phyloP scores from a whole-genome alignment of 129 eudicot species.

The Mikania micrantha region DNA sequence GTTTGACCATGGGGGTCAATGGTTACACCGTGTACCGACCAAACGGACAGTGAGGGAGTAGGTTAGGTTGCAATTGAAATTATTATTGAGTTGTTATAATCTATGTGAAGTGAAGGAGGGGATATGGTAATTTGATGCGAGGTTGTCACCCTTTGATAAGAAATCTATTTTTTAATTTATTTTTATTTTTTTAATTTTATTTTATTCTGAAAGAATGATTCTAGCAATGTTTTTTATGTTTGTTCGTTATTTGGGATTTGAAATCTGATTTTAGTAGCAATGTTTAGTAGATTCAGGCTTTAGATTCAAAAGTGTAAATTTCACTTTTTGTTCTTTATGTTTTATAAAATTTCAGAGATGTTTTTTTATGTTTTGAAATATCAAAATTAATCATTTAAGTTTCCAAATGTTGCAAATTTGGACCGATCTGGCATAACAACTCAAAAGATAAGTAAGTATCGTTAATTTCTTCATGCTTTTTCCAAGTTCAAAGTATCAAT shows the following conservation, averaged over 20 bases:
- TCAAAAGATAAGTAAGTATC: too few species aligned
- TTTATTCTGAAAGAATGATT: constrained; percentile 57
- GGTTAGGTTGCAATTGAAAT: constrained; percentile 1
- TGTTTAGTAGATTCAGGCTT: constrained; percentile 22
- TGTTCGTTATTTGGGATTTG: constrained; percentile 15
- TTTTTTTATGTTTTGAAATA: too few species aligned
- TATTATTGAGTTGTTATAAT: constrained; percentile 46
- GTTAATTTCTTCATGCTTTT: too few species aligned
- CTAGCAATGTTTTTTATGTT: constrained; percentile 16
- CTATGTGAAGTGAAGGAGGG: constrained; percentile 23
- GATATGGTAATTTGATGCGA: constrained; percentile 53
- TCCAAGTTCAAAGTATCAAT: too few species aligned
- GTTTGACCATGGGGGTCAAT: constrained; percentile 47
- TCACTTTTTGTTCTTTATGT: too few species aligned
- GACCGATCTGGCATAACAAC: too few species aligned
- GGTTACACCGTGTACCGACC: constrained; percentile 71
- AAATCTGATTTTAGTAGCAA: constrained; percentile 9
- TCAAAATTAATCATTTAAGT: too few species aligned
- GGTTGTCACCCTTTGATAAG: constrained; percentile 43
- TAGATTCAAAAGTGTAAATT: too few species aligned
- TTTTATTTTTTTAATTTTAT: too few species aligned
- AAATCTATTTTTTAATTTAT: too few species aligned
- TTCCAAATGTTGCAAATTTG: too few species aligned
- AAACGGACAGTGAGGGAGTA: constrained; percentile 72
- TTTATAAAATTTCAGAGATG: too few species aligned